Percentiles rank a stretch among this genome's conserved stretches.
Evolutionary conservation across 78 protist genomes (phyloP).

Genomic region (Polysphondylium violaceum): DNA sequence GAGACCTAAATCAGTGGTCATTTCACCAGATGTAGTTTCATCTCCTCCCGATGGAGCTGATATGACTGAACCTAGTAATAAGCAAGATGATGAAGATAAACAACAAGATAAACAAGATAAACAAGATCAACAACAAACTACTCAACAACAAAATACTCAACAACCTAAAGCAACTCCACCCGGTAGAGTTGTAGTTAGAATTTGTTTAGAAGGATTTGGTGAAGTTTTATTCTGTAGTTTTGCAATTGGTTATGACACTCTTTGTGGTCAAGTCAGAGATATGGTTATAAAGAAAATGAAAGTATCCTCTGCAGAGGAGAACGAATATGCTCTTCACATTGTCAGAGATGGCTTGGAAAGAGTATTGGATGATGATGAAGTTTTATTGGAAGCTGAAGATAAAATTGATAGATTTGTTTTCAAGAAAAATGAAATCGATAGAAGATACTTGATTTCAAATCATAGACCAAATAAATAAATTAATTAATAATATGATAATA

Average conservation of each 20-base stretch:
- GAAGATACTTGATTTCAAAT: constrained; percentile 53
- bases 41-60: neutral
- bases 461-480: constrained; percentile 57
- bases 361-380: constrained; percentile 67
- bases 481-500: neutral
- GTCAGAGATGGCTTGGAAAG: constrained; percentile 76
- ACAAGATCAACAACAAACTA: neutral
- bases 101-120: neutral
- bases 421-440: constrained; percentile 38
- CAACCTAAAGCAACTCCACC: constrained; percentile 3
- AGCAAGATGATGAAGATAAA: neutral
- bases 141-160: neutral
- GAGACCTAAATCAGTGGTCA: neutral
- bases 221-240: constrained; percentile 70
- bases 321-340: constrained; percentile 38
- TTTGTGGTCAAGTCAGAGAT: constrained; percentile 54
- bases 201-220: constrained; percentile 81
- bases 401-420: constrained; percentile 76
- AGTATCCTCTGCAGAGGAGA: constrained; percentile 26
- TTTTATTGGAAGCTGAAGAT: constrained; percentile 63
- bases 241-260: constrained; percentile 73
- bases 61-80: neutral
- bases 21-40: neutral
- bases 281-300: constrained; percentile 74
- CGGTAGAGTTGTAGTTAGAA: constrained; percentile 71